Evolutionary conservation across 2,329 filamentous ascomycete genomes (phyloP), one percentile per base, ranked within the genome.

Genomic region (Apiospora aurea): DNA sequence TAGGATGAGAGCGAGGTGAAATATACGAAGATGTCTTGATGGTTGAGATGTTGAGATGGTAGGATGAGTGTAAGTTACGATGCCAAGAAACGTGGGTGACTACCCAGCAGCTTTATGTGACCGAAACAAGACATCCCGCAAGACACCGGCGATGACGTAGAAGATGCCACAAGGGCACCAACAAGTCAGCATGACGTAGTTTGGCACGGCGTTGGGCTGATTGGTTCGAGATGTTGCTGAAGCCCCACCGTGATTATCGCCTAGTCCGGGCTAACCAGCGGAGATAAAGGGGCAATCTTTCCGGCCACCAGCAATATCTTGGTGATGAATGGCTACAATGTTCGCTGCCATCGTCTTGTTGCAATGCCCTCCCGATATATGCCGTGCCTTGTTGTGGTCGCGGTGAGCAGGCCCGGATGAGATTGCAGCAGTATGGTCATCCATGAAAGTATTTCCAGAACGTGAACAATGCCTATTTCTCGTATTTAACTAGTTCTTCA

Each of bases 71-170:
- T 21, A 29, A 10, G 51, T 2, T 57, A 34, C 8, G 18, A 14
- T 38, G 57, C 57, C 34, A 64, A 38, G 34, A 10, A 38, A 64
- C 46, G 4, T n/a, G 29, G n/a, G 4, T 41, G 34, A 18, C 18
- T 29, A 5, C 4, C 18, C 18, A 64, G 18, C 34, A 64, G 29
- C 18, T 64, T 64, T 64, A 64, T 64, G 57, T 64, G 57, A n/a
- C 11, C 29, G 34, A 41, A 10, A 18, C 34, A 41, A 24, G 34
- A 8, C 53, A 61, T 11, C 57, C 29, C 18, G 34, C 8, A 41
- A 21, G 57, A 29, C 4, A 64, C 11, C 13, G 57, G 34, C 34
- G 18, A 64, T 64, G 57, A 64, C 57, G 57, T 64, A 64, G 57
- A 18, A 6, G 29, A 64, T 64, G 34, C 57, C 11, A 21, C 10